Base-by-base conservation (phyloP, 1,284 basidiomycete species). In the Cystobasidium slooffiae region DNA sequence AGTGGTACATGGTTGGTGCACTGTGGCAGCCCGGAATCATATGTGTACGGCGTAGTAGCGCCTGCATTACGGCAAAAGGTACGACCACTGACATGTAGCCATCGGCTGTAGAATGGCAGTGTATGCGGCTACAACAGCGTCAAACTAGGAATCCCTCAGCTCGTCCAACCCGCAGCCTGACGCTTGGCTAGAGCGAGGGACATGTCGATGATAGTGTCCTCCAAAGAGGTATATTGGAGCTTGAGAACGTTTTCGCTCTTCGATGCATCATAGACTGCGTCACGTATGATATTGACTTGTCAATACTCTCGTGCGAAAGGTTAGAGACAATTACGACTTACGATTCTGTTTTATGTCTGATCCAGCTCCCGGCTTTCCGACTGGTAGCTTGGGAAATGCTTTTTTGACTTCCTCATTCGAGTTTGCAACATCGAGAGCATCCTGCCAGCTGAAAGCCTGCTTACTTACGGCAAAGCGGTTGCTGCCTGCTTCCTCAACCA, bases 381-480 rank as follows among this genome's bases (percentile, higher is more conserved):
- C 49, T 9, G 68, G 58, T 31, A 72, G 37, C 31, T 72, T 72
- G 20, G 68, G 59, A 46, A 62, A 72, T 6, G 31, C 49, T 37
- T 68, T 22, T 31, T 58, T 55, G 39, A 72, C 53, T 22, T 62
- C 68, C 20, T 20, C 22, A 39, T 51, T 37, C 59, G 7, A 37
- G 24, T 51, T 46, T 8, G 51, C 58, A 0, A 63, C 59, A 47
- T 72, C 68, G 14, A 72, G 49, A 6, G 43, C 58, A 31, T 63
- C 39, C 37, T 72, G 68, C 58, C 58, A 72, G 31, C 46, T 22
- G 59, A 41, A 72, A 4, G 68, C 44, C 51, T 72, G 68, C 39
- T 72, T 75, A 1, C 79, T 79, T 44, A 79, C 76, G 14, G 80
- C 78, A 74, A 82, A 84, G 0, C 83, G 75, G 68, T 83, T 74